phyloP scores from a whole-genome alignment of 257 asterid species.

The Hygrophila difformis region DNA sequence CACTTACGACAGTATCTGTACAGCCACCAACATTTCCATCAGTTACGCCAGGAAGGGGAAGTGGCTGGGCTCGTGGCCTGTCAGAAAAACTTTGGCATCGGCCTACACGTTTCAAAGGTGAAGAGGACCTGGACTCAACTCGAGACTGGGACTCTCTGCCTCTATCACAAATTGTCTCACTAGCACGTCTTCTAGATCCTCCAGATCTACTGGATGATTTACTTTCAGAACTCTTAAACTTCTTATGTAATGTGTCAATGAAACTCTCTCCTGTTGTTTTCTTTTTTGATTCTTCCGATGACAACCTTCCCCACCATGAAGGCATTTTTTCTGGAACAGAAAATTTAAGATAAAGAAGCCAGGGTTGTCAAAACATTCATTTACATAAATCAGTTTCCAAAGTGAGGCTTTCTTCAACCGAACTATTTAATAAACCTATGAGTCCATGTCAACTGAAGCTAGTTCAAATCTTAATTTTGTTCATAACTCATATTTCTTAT shows the following conservation, averaged over 20 bases:
- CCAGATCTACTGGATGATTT: constrained; percentile 66
- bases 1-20: constrained; percentile 53
- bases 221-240: constrained; percentile 66
- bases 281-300: constrained; percentile 81
- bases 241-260: constrained; percentile 73
- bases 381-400: not conserved
- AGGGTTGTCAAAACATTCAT: constrained; percentile 6
- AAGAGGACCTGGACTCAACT: constrained; percentile 59
- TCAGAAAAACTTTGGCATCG: constrained; percentile 91
- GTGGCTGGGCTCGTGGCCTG: constrained; percentile 78
- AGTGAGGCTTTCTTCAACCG: constrained; percentile 3
- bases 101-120: constrained; percentile 77
- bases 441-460: not conserved
- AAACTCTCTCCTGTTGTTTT: constrained; percentile 70
- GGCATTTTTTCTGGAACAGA: constrained; percentile 70
- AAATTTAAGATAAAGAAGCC: constrained; percentile 5
- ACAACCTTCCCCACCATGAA: constrained; percentile 91
- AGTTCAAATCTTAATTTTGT: not conserved
- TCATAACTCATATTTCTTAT: not conserved
- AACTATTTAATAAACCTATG: not conserved
- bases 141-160: constrained; percentile 41
- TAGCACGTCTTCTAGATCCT: constrained; percentile 62
- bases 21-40: constrained; percentile 47
- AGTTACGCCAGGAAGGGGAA: constrained; percentile 66
- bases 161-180: constrained; percentile 66